Evolutionary conservation across 1,284 basidiomycete species (phyloP).

Genomic region (Boletus mariae): DNA sequence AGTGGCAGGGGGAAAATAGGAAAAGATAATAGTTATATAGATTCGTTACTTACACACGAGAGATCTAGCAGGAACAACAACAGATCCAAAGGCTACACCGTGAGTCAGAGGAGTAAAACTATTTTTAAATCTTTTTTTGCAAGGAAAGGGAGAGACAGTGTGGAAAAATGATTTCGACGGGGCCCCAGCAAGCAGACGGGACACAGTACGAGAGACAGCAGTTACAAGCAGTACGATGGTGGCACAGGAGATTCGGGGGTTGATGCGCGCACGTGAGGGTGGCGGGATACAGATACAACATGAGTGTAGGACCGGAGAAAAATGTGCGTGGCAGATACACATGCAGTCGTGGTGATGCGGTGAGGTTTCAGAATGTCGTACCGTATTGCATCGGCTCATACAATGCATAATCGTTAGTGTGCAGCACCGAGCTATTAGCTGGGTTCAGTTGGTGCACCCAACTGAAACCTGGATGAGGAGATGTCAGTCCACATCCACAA

Average conservation of each 20-base stretch:
- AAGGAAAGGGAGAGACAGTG: neutral
- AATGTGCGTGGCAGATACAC: neutral
- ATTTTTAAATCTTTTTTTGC: neutral
- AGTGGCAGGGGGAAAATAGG: neutral
- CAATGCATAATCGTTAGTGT: slow-evolving; percentile 30
- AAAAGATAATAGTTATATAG: neutral
- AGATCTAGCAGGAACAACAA: neutral
- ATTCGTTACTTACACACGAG: neutral
- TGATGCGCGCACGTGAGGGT: neutral
- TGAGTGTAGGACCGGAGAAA: neutral
- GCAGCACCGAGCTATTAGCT: slow-evolving; percentile 9
- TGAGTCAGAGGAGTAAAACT: neutral
- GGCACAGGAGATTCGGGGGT: neutral
- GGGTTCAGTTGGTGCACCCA: slow-evolving; percentile 40
- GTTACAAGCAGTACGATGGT: neutral
- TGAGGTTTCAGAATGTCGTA: slow-evolving; percentile 10
- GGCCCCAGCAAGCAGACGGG: neutral
- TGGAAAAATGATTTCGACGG: neutral
- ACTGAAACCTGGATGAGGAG: slow-evolving; percentile 32
- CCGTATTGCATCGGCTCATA: slow-evolving; percentile 24
- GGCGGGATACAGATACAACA: neutral
- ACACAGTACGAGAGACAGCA: neutral
- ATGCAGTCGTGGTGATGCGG: neutral
- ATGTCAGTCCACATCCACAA: neutral
- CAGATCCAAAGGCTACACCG: neutral